phyloP scores from a whole-genome alignment of 73 alveolate genomes.

The Paramecium octaurelia region DNA sequence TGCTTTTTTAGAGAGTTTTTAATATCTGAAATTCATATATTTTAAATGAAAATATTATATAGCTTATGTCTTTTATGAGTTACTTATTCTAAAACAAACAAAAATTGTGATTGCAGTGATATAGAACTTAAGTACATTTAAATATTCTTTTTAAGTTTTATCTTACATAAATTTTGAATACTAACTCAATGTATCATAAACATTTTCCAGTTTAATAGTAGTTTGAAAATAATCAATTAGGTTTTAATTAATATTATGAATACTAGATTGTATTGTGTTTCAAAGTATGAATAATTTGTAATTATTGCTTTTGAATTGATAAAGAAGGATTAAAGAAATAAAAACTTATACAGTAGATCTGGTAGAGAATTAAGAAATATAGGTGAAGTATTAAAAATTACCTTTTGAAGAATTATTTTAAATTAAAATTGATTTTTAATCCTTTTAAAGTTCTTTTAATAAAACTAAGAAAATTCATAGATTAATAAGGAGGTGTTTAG shows the following conservation, averaged over 20 bases:
- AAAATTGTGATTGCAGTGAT: background rate
- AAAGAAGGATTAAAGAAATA: background rate
- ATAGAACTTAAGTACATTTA: no score
- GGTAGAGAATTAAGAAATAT: background rate
- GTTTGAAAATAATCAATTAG: background rate
- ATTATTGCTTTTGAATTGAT: background rate
- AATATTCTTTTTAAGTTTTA: no score
- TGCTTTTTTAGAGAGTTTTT: background rate
- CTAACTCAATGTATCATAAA: background rate
- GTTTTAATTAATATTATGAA: background rate
- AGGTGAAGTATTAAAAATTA: background rate
- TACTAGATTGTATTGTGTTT: background rate
- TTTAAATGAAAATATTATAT: background rate
- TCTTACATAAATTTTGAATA: background rate
- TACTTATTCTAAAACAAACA: no score
- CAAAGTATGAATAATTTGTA: background rate
- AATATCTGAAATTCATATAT: background rate
- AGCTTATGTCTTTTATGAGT: background rate
- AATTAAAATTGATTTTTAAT: background rate
- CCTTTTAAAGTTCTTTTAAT: background rate
- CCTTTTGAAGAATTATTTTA: background rate
- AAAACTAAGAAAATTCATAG: background rate
- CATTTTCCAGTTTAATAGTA: background rate
- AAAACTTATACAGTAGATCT: background rate
- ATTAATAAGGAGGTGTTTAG: background rate